Base-by-base conservation (phyloP, 2,329 filamentous ascomycete species). In the Fusarium fujikuroi region DNA sequence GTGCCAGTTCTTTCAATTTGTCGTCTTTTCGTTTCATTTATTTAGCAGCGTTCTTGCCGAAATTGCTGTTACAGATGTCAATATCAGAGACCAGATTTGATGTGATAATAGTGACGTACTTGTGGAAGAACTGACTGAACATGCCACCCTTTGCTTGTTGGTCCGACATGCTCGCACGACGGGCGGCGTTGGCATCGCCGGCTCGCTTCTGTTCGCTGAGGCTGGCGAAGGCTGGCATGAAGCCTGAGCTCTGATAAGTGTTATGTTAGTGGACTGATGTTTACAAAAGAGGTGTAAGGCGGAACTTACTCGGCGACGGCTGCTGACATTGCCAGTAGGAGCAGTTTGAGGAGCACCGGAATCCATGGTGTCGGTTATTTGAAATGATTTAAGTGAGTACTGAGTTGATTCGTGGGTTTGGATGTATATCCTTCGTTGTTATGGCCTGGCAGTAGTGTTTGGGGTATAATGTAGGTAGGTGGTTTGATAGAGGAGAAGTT, bases 101-200 rank as follows among this genome's bases (percentile, higher is more conserved):
- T 23, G 34, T 36, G 14, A 50, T 15, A 32, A 30, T 16, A 30
- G 54, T 52, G 18, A 77, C 86, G 60, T 79, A 90, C 88, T 85
- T 89, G 74, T 89, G 84, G 86, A 89, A 90, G 82, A 89, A 84
- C 69, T 85, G 83, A 60, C 86, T 86, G 58, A 90, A 81, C 70
- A 90, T 80, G 44, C 88, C 88, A 3, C 84, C 77, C 56, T 83
- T 79, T 19, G 83, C 83, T 66, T 84, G 84, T 77, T 90, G 88
- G 64, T 90, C 88, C 36, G 83, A 83, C 74, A 90, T 81, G 76
- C 87, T 89, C 76, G 87, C 84, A 10, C 88, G 87, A 19, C 88
- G 85, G n/a, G 85, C 84, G 5, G 65, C 74, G 30, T 85, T 84
- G 64, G 85, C 83, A 52, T 81, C 81, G 25, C 80, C 79, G 60